Base-by-base conservation (phyloP, 352 stramenopile genomes). In the Globisporangium apiculatum region DNA sequence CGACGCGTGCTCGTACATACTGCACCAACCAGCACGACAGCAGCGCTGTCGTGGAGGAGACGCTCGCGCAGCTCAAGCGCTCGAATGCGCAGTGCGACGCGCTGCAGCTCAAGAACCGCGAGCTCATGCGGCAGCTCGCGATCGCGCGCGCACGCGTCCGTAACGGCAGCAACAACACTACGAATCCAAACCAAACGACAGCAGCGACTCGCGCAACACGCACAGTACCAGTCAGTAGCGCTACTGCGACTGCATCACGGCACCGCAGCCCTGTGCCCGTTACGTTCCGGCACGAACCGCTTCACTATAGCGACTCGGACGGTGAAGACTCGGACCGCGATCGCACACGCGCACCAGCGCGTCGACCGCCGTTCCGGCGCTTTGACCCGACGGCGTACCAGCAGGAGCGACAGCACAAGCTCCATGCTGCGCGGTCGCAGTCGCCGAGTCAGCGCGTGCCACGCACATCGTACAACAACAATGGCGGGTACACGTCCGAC, bases 331-430 rank as follows among this genome's bases (percentile, higher is more conserved):
- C 18, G 47, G 42, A 24, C 7, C 53, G 62, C 18, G 14, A 36
- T 3, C 49, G 48, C 8, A 17, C 53, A 24, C 18, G 38, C 24
- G 3, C 40, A 43, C 36, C 31, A 6, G 48, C 57, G 24, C 45
- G 5, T 7, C 62, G 68, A 10, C 67, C 64, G 17, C 43, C 60
- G 9, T 91, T 89, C 50, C 72, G 76, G 31, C 75, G 81, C 14
- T 94, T 94, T 57, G 81, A 94, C 49, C 83, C 81, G 7, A 94
- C 83, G 9, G 83, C 83, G 11, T 94, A 94, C 67, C 81, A 94
- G 60, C 69, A 78, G 52, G 79, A 94, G 51, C 78, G 77, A 14
- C 69, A 89, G 46, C 79, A 69, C 3, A 86, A 86, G 53, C 57
- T 79, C 51, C 75, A 69, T 6, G 62, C 69, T 46, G 60, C 62